phyloP scores from a whole-genome alignment of 257 asterid genomes.

The Solanum chmielewskii region DNA sequence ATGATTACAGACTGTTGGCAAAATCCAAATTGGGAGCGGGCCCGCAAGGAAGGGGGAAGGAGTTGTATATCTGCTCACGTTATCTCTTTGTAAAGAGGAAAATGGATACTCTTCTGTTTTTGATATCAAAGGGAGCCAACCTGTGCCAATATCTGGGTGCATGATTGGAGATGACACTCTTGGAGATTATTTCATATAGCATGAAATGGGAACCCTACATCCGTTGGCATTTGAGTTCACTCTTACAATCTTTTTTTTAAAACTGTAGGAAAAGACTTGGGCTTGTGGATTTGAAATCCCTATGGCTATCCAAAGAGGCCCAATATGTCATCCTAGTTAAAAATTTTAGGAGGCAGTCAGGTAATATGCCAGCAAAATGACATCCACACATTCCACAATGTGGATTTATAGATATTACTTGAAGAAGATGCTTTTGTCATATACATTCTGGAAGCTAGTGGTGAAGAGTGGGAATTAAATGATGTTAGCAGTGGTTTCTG shows the following conservation, averaged over 20 bases:
- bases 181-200: background rate
- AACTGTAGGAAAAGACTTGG: background rate
- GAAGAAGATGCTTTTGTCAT: background rate
- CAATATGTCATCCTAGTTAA: background rate
- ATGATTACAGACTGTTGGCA: background rate
- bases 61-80: background rate
- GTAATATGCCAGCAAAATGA: background rate
- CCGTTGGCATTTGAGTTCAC: background rate
- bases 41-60: background rate
- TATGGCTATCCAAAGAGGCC: background rate
- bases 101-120: background rate
- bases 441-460: background rate
- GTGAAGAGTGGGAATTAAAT: background rate
- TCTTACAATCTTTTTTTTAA: background rate
- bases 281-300: background rate
- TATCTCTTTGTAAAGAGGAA: background rate
- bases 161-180: background rate
- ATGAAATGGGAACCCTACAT: background rate
- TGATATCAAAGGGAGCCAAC: background rate
- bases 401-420: background rate
- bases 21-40: background rate
- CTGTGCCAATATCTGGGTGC: background rate
- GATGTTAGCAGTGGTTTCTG: background rate
- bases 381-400: background rate
- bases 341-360: background rate